Percentiles rank a stretch among this genome's conserved stretches.
phyloP scores from a whole-genome alignment of 1,139 yeast species.

The Debaryomyces robertsiae region DNA sequence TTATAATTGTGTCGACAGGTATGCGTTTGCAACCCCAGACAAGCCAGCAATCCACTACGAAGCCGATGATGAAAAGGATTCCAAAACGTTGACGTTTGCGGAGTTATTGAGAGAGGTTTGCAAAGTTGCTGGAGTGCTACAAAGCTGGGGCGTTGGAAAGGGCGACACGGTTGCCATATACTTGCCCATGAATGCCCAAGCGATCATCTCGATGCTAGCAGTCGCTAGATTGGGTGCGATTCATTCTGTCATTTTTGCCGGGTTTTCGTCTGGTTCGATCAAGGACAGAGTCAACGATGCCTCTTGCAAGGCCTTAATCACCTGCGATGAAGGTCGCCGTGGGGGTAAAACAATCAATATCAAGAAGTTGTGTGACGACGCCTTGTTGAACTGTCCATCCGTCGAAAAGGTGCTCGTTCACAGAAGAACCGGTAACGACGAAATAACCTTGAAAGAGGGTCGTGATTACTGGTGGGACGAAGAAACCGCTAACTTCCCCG shows the following conservation, averaged over 20 bases:
- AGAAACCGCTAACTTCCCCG: conserved; percentile 76
- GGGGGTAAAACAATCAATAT: conserved; percentile 93
- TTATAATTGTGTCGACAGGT: conserved; percentile 96
- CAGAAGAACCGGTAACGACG: conserved; percentile 78
- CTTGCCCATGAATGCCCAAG: conserved; percentile 97
- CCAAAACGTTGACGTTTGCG: conserved; percentile 74
- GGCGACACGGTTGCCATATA: conserved; percentile 98
- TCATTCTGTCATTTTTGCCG: conserved; percentile 96
- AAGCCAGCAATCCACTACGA: conserved; percentile 91
- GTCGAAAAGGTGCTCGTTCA: conserved; percentile 84
- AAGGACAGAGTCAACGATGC: conserved; percentile 92
- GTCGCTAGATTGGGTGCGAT: conserved; percentile 94
- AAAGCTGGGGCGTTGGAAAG: conserved; percentile 83
- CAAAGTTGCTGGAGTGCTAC: conserved; percentile 83
- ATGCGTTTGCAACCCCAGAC: conserved; percentile 83
- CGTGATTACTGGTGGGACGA: conserved; percentile 97
- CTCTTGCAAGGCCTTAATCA: conserved; percentile 82
- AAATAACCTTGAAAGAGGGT: conserved; percentile 69
- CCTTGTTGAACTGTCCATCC: conserved; percentile 72
- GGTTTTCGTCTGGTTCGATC: conserved; percentile 92
- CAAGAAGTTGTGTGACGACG: conserved; percentile 94
- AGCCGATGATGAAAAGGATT: conserved; percentile 88
- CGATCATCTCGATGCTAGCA: conserved; percentile 91
- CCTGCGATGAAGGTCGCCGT: conserved; percentile 95
- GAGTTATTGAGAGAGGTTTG: conserved; percentile 87